These are phyloP conservation scores for Achaetomium macrosporum DNA, from an alignment of 2,329 filamentous ascomycete genomes.

Conservation along the genomic window DNA sequence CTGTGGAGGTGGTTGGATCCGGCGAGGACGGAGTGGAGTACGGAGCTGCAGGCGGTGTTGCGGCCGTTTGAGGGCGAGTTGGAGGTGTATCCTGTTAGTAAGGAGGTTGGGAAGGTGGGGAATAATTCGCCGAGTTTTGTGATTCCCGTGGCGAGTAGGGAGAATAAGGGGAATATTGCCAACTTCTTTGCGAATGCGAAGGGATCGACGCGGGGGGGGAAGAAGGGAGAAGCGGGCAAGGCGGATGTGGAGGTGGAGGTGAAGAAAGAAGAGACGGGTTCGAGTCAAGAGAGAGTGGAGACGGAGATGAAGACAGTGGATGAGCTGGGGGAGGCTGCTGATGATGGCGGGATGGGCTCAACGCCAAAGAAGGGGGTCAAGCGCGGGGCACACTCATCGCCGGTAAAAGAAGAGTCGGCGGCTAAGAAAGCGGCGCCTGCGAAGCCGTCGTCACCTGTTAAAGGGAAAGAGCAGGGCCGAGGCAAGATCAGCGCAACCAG, in stretches of 20 bases:
- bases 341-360: slow-evolving; percentile 26
- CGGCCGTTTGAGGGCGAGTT: slow-evolving; percentile 73
- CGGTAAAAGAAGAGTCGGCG: slow-evolving; percentile 21
- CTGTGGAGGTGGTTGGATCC: slow-evolving; percentile 78
- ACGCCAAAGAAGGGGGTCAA: slow-evolving; percentile 16
- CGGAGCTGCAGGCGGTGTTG: slow-evolving; percentile 71
- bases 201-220: slow-evolving; percentile 42
- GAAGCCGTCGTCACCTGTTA: slow-evolving; percentile 14
- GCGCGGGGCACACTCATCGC: slow-evolving; percentile 16
- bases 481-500: slow-evolving; percentile 28
- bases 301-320: slow-evolving; percentile 25
- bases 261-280: not conserved
- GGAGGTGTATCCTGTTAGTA: slow-evolving; percentile 78
- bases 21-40: slow-evolving; percentile 62
- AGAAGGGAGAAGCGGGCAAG: slow-evolving; percentile 32
- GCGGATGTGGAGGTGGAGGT: slow-evolving; percentile 1
- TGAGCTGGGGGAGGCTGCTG: slow-evolving; percentile 8
- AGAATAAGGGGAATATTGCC: slow-evolving; percentile 89
- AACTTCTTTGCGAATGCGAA: slow-evolving; percentile 76
- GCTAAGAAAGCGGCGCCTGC: slow-evolving; percentile 20
- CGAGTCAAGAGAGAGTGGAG: not conserved
- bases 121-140: slow-evolving; percentile 83
- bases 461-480: slow-evolving; percentile 15
- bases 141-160: slow-evolving; percentile 72
- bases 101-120: slow-evolving; percentile 89